phyloP scores from a whole-genome alignment of 1,284 basidiomycete species.

The Grifola frondosa region DNA sequence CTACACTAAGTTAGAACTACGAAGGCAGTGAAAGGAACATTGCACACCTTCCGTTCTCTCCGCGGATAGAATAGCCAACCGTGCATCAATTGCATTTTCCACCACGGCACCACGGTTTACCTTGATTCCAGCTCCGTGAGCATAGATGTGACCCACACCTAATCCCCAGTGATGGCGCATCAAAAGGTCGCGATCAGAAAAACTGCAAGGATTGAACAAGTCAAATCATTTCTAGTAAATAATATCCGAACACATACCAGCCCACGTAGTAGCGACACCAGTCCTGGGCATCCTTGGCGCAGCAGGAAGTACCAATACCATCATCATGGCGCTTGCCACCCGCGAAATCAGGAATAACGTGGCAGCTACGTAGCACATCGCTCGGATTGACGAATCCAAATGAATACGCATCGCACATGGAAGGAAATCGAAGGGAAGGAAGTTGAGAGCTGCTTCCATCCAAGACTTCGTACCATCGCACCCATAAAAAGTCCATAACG shows the following conservation, averaged over 20 bases:
- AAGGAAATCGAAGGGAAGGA: neutral
- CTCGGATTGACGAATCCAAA: slow-evolving; percentile 6
- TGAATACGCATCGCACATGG: neutral
- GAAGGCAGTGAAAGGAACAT: too few species aligned
- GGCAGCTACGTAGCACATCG: slow-evolving; percentile 4
- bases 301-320: neutral
- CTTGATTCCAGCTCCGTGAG: too few species aligned
- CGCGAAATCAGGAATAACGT: slow-evolving; percentile 1
- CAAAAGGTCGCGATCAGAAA: slow-evolving; percentile 1
- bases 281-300: neutral
- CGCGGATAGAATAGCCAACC: too few species aligned
- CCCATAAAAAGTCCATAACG: slow-evolving; percentile 5
- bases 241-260: neutral
- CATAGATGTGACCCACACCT: slow-evolving; percentile 3
- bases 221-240: too few species aligned
- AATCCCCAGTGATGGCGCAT: slow-evolving; percentile 7
- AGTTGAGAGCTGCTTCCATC: neutral
- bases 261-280: neutral
- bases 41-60: too few species aligned
- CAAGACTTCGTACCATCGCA: slow-evolving; percentile 4
- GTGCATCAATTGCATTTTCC: too few species aligned
- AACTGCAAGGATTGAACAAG: too few species aligned
- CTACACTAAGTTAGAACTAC: too few species aligned
- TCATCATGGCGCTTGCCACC: neutral
- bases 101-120: too few species aligned